Conservation (phyloP, 768 basidiomycete genomes). For the Pleurotus tuoliensis region DNA sequence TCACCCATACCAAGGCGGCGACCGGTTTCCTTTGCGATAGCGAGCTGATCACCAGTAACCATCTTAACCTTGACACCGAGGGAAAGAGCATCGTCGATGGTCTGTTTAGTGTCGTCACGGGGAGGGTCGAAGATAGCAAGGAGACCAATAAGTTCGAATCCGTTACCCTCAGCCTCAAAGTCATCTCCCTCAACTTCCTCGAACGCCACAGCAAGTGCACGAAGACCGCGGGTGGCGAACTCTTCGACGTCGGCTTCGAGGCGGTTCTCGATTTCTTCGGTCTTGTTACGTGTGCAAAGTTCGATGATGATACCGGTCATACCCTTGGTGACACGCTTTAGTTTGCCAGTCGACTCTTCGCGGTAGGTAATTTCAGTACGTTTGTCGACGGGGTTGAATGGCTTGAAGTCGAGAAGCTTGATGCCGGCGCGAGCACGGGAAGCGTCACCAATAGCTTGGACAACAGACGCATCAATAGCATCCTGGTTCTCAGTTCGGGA, state of each 20-base stretch:
- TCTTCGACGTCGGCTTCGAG: constrained; percentile 96
- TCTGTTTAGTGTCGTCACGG: constrained; percentile 97
- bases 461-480: constrained; percentile 89
- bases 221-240: constrained; percentile 92
- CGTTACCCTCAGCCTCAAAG: constrained; percentile 85
- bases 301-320: constrained; percentile 99
- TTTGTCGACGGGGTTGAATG: constrained; percentile 99
- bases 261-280: constrained; percentile 83
- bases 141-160: constrained; percentile 96
- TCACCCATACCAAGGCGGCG: constrained; percentile 97
- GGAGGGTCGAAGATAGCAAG: constrained; percentile 98
- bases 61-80: constrained; percentile 99
- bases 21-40: constrained; percentile 98
- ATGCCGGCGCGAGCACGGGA: constrained; percentile 83
- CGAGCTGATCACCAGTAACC: constrained; percentile 99
- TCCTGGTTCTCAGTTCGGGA: constrained; percentile 99
- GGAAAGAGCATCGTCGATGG: constrained; percentile 93
- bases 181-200: constrained; percentile 89
- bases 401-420: constrained; percentile 97
- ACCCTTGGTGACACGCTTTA: constrained; percentile 99
- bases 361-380: constrained; percentile 98
- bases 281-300: constrained; percentile 96
- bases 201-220: constrained; percentile 93
- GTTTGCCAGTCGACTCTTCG: constrained; percentile 89
- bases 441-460: constrained; percentile 71